These are phyloP conservation scores for Blakeslea trispora DNA, from an alignment of 371 early-diverging fungal species.

Conservation along the genomic window DNA sequence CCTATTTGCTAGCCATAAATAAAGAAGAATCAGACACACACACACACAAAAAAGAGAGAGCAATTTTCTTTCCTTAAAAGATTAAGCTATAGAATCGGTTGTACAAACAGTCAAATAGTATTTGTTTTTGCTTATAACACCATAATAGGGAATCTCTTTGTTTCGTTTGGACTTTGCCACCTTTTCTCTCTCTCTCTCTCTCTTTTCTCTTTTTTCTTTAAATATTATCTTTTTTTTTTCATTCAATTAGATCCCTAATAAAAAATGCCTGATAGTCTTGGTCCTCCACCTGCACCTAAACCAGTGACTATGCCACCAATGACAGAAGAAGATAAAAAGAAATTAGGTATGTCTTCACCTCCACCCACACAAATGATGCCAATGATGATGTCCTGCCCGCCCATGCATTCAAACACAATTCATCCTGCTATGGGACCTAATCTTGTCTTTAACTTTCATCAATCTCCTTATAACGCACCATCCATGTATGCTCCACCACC, in stretches of 20 bases:
- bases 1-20: too few relatives aligned
- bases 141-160: conserved; percentile 9
- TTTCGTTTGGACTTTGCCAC: not conserved
- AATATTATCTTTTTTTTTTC: too few relatives aligned
- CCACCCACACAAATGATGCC: conserved; percentile 5
- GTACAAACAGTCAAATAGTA: not conserved
- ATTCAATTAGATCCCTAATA: too few relatives aligned
- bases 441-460: conserved; percentile 21
- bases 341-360: not conserved
- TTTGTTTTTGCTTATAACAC: conserved; percentile 3
- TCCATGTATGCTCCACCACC: conserved; percentile 2
- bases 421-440: conserved; percentile 25
- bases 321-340: conserved; percentile 15
- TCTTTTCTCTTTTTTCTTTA: too few relatives aligned
- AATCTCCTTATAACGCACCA: conserved; percentile 1
- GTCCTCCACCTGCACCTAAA: conserved; percentile 10
- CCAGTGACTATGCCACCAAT: conserved; percentile 13
- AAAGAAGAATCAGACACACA: too few relatives aligned
- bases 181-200: conserved; percentile 1
- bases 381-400: conserved; percentile 5
- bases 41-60: not conserved
- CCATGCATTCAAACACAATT: not conserved
- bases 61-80: not conserved
- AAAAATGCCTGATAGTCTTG: conserved; percentile 6
- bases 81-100: too few relatives aligned